Percentiles rank a stretch among this genome's conserved stretches.
These are phyloP conservation scores for Datisca glomerata DNA, from an alignment of 306 rosid species.

Conservation along the genomic window DNA sequence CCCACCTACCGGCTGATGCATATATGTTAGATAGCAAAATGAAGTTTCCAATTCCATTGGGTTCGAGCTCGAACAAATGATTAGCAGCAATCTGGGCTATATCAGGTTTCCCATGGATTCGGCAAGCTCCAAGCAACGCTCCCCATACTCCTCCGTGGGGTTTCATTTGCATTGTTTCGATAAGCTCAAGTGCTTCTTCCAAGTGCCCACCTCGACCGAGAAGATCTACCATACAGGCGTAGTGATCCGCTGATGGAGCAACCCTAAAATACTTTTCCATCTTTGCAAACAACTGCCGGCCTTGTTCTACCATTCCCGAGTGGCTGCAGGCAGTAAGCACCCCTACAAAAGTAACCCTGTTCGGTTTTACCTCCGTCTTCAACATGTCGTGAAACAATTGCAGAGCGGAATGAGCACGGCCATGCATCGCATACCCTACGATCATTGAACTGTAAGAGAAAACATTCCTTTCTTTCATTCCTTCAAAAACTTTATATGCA, in stretches of 20 bases:
- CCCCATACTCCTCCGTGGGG: slow-evolving; percentile 77
- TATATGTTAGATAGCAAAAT: slow-evolving; percentile 53
- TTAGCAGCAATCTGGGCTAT: slow-evolving; percentile 57
- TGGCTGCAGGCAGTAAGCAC: slow-evolving; percentile 69
- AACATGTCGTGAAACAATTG: slow-evolving; percentile 68
- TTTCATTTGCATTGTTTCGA: slow-evolving; percentile 53
- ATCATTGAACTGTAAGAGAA: slow-evolving; percentile 79
- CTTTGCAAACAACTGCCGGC: slow-evolving; percentile 45
- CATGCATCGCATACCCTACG: slow-evolving; percentile 63
- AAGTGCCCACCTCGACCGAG: slow-evolving; percentile 73
- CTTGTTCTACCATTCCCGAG: slow-evolving; percentile 67
- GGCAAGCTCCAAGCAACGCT: slow-evolving; percentile 84
- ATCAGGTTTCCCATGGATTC: slow-evolving; percentile 43
- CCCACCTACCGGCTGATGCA: slow-evolving; percentile 72
- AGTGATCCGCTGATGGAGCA: slow-evolving; percentile 44
- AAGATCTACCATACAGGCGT: slow-evolving; percentile 76
- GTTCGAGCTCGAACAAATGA: slow-evolving; percentile 66
- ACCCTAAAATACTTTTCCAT: slow-evolving; percentile 52
- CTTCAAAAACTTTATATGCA: slow-evolving; percentile 44
- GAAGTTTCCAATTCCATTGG: slow-evolving; percentile 56
- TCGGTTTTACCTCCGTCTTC: slow-evolving; percentile 45
- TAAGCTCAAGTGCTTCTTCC: slow-evolving; percentile 55
- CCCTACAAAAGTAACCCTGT: slow-evolving; percentile 62
- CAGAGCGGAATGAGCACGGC: slow-evolving; percentile 46
- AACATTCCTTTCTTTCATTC: slow-evolving; percentile 53